phyloP scores from a whole-genome alignment of 2,329 filamentous ascomycete genomes.

The Cladophialophora immunda region DNA sequence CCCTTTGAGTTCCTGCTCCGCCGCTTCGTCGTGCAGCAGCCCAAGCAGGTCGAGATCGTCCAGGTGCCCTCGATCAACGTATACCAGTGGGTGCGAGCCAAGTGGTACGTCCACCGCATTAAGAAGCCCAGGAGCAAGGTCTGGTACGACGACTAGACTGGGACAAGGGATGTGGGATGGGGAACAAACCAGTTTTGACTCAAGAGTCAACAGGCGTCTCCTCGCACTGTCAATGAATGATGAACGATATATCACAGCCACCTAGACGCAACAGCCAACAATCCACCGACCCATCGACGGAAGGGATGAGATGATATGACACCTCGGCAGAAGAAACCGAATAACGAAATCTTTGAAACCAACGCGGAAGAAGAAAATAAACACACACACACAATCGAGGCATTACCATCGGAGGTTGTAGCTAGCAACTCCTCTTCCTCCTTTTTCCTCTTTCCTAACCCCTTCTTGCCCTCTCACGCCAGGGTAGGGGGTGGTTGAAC shows the following conservation, averaged over 20 bases:
- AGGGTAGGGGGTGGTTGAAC: not conserved
- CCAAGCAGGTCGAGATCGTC: not conserved
- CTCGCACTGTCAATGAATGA: no score
- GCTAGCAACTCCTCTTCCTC: not conserved
- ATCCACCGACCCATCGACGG: no score
- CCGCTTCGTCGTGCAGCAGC: slow-evolving; percentile 5
- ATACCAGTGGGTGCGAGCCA: not conserved
- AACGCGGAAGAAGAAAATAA: no score
- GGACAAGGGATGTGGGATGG: not conserved
- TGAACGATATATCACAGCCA: no score
- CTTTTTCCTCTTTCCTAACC: not conserved
- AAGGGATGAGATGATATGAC: no score
- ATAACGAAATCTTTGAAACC: no score
- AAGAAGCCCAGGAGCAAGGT: slow-evolving; percentile 6
- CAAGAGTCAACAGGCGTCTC: no score
- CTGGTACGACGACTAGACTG: slow-evolving; percentile 6
- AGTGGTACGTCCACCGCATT: slow-evolving; percentile 2
- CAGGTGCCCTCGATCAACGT: slow-evolving; percentile 1
- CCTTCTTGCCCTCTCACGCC: not conserved
- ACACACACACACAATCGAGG: not conserved
- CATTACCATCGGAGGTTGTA: not conserved
- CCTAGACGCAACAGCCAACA: no score
- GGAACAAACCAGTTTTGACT: no score
- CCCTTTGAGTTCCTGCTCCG: slow-evolving; percentile 3
- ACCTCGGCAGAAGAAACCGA: no score